These are phyloP conservation scores for Solanum tacnaense DNA, from an alignment of 257 asterid genomes.

Conservation along the genomic window DNA sequence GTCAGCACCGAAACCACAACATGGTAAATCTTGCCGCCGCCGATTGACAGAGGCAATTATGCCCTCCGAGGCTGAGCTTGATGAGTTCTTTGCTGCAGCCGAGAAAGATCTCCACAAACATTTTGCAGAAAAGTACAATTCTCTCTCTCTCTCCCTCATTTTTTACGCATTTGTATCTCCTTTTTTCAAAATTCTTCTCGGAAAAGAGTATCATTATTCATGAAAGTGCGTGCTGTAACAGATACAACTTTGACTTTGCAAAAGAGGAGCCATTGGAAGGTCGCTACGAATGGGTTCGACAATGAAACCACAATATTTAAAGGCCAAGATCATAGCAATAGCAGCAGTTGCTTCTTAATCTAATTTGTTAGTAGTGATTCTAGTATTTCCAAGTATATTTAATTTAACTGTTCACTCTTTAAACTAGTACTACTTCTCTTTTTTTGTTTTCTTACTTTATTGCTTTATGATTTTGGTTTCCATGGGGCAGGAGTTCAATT, in stretches of 20 bases:
- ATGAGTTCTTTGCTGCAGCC: slow-evolving; percentile 46
- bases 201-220: not conserved
- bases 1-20: slow-evolving; percentile 18
- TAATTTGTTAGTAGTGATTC: not conserved
- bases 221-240: slow-evolving; percentile 8
- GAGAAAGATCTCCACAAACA: slow-evolving; percentile 34
- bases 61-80: slow-evolving; percentile 45
- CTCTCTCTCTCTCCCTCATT: not conserved
- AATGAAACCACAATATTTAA: slow-evolving; percentile 7
- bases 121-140: slow-evolving; percentile 37
- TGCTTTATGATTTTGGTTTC: not conserved
- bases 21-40: slow-evolving; percentile 9
- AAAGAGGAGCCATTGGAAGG: slow-evolving; percentile 56
- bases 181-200: not conserved
- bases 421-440: not conserved
- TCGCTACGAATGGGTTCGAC: slow-evolving; percentile 46
- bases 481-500: not conserved
- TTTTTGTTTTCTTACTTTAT: not conserved
- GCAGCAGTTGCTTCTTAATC: not conserved
- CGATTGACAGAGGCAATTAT: slow-evolving; percentile 11
- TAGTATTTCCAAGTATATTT: not conserved
- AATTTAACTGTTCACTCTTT: not conserved
- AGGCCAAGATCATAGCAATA: not conserved
- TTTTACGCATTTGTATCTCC: not conserved
- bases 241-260: slow-evolving; percentile 65